Conservation (phyloP, 495 filamentous ascomycete genomes). For the Penicillium taxi region DNA sequence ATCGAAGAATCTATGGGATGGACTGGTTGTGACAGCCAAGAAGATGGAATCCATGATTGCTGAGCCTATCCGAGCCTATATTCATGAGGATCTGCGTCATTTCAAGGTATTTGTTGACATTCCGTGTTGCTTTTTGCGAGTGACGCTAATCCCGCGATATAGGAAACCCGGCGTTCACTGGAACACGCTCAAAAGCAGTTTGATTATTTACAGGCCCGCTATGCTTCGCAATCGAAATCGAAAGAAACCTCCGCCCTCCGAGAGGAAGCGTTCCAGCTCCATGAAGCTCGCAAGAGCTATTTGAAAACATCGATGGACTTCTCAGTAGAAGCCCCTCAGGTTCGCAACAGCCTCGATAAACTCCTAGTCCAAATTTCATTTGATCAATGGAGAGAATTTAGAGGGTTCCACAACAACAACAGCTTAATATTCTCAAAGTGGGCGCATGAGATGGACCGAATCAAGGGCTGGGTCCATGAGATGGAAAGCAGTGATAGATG, state of each 20-base stretch:
- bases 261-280: conserved; percentile 93
- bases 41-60: conserved; percentile 67
- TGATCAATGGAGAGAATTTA: conserved; percentile 82
- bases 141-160: conserved; percentile 34
- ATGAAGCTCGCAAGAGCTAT: conserved; percentile 87
- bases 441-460: conserved; percentile 74
- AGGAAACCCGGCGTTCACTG: conserved; percentile 66
- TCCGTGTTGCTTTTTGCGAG: background rate
- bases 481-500: conserved; percentile 77
- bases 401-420: conserved; percentile 51
- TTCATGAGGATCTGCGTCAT: conserved; percentile 59
- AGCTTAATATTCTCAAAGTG: conserved; percentile 52
- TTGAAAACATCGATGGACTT: conserved; percentile 90
- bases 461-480: conserved; percentile 84
- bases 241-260: conserved; percentile 86
- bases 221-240: conserved; percentile 75
- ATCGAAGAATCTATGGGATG: conserved; percentile 75
- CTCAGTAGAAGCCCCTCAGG: conserved; percentile 73
- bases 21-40: conserved; percentile 60
- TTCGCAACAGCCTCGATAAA: conserved; percentile 72
- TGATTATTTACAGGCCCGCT: conserved; percentile 70
- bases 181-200: conserved; percentile 77
- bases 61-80: conserved; percentile 72
- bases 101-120: conserved; percentile 45
- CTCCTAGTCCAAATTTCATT: conserved; percentile 75